phyloP scores from a whole-genome alignment of 2,329 filamentous ascomycete genomes.

The Septoria petroselini region DNA sequence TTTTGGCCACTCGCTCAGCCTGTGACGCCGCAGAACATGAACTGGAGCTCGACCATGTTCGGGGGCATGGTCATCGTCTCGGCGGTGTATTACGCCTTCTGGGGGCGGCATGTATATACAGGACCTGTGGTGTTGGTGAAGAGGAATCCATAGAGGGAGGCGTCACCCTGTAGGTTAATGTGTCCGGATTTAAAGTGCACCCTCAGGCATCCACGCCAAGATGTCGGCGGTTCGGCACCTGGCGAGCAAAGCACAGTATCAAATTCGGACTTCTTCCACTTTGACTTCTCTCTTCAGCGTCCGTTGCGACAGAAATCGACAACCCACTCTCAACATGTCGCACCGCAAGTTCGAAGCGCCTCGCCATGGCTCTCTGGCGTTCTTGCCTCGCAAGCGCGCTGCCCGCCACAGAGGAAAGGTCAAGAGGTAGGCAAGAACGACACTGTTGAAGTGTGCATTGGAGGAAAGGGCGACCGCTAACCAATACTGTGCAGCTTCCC shows the following conservation, averaged over 20 bases:
- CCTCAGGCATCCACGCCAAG: too few species aligned
- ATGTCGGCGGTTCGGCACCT: too few species aligned
- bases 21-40: slow-evolving; percentile 17
- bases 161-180: too few species aligned
- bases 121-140: slow-evolving; percentile 24
- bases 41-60: slow-evolving; percentile 23
- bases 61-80: slow-evolving; percentile 20
- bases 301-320: slow-evolving; percentile 16
- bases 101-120: slow-evolving; percentile 22
- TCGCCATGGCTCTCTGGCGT: slow-evolving; percentile 75
- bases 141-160: slow-evolving; percentile 11
- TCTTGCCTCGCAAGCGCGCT: slow-evolving; percentile 72
- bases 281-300: slow-evolving; percentile 5
- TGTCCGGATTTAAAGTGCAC: too few species aligned
- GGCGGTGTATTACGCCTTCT: slow-evolving; percentile 21
- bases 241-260: too few species aligned
- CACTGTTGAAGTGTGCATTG: slow-evolving; percentile 1
- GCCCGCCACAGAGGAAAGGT: slow-evolving; percentile 94
- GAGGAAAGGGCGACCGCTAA: not conserved
- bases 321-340: slow-evolving; percentile 42
- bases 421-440: slow-evolving; percentile 69
- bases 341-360: slow-evolving; percentile 79
- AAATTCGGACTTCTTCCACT: too few species aligned
- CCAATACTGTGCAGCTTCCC: slow-evolving; percentile 72
- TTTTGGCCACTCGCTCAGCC: slow-evolving; percentile 19